Evolutionary conservation across 805 yeast species (phyloP).

Genomic region (Suhomyces sp.): DNA sequence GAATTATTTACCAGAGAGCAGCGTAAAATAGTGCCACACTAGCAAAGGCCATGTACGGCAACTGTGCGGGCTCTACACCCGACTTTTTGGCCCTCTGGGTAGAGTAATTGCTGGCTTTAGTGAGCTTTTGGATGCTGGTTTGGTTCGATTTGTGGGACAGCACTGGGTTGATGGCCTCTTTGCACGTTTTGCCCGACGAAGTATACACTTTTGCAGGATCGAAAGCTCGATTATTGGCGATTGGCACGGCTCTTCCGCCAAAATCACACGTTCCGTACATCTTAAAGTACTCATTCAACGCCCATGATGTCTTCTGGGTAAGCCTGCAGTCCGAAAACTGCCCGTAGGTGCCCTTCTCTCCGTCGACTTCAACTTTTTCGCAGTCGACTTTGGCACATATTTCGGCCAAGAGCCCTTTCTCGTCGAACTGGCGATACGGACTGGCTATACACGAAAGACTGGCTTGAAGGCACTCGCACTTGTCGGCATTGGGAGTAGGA

Average conservation of each 20-base stretch:
- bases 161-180: not conserved
- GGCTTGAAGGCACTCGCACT: slow-evolving; percentile 45
- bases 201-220: slow-evolving; percentile 16
- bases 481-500: slow-evolving; percentile 37
- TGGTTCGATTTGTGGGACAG: not conserved
- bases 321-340: slow-evolving; percentile 38
- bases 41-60: not conserved
- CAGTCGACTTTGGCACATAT: slow-evolving; percentile 41
- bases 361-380: slow-evolving; percentile 33
- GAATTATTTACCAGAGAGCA: slow-evolving; percentile 1
- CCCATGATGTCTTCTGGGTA: slow-evolving; percentile 39
- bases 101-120: not conserved
- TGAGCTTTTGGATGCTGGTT: not conserved
- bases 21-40: not conserved
- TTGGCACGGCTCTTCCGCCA: slow-evolving; percentile 18
- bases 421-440: slow-evolving; percentile 21
- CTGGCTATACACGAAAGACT: slow-evolving; percentile 36
- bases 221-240: slow-evolving; percentile 16
- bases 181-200: slow-evolving; percentile 23
- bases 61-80: not conserved
- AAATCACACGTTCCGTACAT: slow-evolving; percentile 23
- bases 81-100: not conserved
- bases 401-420: slow-evolving; percentile 20
- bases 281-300: slow-evolving; percentile 34
- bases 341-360: slow-evolving; percentile 40